A percentile compares a stretch with the other conserved stretches of the same genome.
Evolutionary conservation across 23 red algal species (phyloP).

Genomic region (Gracilaria gracilis): DNA sequence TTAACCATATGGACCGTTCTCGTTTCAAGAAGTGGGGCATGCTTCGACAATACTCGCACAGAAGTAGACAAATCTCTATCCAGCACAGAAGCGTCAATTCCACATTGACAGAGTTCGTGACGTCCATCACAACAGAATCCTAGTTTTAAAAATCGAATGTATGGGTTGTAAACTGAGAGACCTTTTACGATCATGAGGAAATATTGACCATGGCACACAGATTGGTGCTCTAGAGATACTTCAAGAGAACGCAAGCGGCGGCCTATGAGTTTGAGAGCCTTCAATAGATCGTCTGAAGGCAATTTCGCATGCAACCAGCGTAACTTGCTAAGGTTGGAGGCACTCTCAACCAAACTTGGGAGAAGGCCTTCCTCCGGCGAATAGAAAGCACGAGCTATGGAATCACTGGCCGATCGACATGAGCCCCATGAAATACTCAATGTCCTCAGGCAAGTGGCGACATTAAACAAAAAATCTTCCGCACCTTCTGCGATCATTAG

Average conservation of each 20-base stretch:
- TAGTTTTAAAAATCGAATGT: not conserved
- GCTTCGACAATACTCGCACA: not conserved
- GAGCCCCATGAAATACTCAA: slow-evolving; percentile 2
- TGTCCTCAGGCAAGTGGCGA: not conserved
- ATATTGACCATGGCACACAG: not conserved
- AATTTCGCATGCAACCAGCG: not conserved
- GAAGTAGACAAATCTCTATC: not conserved
- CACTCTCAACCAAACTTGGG: not conserved
- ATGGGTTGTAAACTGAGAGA: not conserved
- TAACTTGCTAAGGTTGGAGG: not conserved
- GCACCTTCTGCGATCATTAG: not conserved
- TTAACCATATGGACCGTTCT: not conserved
- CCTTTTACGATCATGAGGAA: not conserved
- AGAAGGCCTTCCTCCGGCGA: not conserved
- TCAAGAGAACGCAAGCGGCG: not conserved
- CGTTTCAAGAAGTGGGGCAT: not conserved
- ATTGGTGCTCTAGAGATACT: slow-evolving; percentile 3
- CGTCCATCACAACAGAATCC: slow-evolving; percentile 4
- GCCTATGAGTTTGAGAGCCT: not conserved
- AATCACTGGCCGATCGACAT: not conserved
- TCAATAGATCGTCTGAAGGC: not conserved
- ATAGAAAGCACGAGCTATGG: not conserved
- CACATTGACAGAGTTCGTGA: not conserved
- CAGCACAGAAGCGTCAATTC: not conserved
- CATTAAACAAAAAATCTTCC: not conserved